A percentile compares a stretch with the other conserved stretches of the same genome.
Conservation (phyloP, 192 early-diverging fungal genomes). For the Rhizophlyctis rosea region DNA sequence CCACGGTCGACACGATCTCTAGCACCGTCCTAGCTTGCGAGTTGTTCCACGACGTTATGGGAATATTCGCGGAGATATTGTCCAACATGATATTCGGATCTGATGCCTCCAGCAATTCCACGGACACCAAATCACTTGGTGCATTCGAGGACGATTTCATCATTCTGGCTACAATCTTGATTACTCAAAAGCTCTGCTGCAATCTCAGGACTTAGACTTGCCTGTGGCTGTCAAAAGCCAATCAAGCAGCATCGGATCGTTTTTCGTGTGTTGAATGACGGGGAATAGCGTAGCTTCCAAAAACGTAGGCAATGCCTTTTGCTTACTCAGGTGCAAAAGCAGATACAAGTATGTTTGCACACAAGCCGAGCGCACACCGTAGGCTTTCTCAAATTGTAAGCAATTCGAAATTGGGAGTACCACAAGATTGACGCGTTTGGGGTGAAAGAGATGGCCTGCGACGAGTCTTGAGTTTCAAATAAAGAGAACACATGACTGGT, state of each 20-base stretch:
- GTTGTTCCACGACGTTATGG: not conserved
- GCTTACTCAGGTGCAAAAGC: conserved; percentile 9
- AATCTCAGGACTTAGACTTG: no score
- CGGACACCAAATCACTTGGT: no score
- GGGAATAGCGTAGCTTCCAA: conserved; percentile 2
- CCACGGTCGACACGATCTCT: not conserved
- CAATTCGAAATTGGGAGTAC: conserved; percentile 10
- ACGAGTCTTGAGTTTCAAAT: no score
- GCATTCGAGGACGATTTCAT: no score
- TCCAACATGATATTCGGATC: no score
- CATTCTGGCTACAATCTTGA: no score
- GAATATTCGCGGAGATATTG: not conserved
- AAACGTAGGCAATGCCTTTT: not conserved
- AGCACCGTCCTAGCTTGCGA: not conserved
- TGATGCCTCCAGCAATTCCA: no score
- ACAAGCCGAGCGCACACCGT: not conserved
- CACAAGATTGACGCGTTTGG: conserved; percentile 7
- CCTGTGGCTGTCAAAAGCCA: not conserved
- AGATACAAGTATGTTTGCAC: conserved; percentile 9
- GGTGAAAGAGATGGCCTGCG: conserved; percentile 11
- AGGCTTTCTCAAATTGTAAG: conserved; percentile 8
- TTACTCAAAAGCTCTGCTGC: no score
- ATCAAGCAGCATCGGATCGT: not conserved
- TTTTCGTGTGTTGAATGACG: not conserved
- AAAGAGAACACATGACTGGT: not conserved